These are phyloP conservation scores for Hortaea werneckii DNA, from an alignment of 2,329 filamentous ascomycete species.

Conservation along the genomic window DNA sequence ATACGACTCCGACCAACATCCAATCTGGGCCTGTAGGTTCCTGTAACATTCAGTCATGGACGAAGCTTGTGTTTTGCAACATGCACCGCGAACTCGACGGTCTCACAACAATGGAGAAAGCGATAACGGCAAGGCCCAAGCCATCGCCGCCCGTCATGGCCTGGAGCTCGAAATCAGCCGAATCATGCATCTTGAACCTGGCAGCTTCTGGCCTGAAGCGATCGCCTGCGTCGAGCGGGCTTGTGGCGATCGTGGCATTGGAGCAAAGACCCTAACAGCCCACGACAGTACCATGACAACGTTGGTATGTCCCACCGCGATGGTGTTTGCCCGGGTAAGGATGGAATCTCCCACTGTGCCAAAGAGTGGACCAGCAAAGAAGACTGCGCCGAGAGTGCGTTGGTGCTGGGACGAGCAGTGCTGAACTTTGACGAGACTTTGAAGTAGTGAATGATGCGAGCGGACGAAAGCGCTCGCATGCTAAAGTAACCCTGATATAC, in stretches of 20 bases:
- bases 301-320: conserved; percentile 18
- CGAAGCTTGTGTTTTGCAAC: conserved; percentile 17
- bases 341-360: conserved; percentile 17
- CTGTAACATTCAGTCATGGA: conserved; percentile 23
- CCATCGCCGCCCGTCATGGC: neutral
- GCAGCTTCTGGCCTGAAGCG: conserved; percentile 6
- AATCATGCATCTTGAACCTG: conserved; percentile 5
- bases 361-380: conserved; percentile 17
- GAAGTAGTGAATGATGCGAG: too few relatives aligned
- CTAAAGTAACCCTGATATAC: too few relatives aligned
- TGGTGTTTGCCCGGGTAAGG: conserved; percentile 23
- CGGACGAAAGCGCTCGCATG: too few relatives aligned
- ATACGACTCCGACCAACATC: conserved; percentile 19
- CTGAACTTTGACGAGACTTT: conserved; percentile 20
- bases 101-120: conserved; percentile 16
- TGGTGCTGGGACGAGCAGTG: conserved; percentile 18
- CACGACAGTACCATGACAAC: conserved; percentile 23
- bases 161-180: neutral
- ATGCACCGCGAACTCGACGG: conserved; percentile 15
- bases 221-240: conserved; percentile 14
- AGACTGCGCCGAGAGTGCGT: conserved; percentile 16
- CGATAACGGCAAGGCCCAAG: conserved; percentile 7
- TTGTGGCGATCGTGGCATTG: conserved; percentile 16
- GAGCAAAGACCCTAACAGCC: conserved; percentile 12
- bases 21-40: conserved; percentile 13